phyloP scores from a whole-genome alignment of 371 early-diverging fungal species.

The Cokeromyces recurvatus region DNA sequence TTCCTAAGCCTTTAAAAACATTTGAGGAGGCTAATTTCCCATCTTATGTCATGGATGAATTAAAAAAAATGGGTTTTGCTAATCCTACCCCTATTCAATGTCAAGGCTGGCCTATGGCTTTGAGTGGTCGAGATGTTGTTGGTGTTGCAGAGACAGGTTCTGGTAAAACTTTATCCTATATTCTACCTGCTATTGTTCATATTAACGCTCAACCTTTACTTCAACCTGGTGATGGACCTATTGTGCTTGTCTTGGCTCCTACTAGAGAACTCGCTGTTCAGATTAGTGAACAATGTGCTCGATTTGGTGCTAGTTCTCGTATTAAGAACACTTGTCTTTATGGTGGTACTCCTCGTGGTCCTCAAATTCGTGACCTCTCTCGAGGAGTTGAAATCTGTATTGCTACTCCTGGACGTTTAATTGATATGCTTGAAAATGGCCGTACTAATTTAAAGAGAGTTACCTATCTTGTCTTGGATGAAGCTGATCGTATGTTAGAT shows the following conservation, averaged over 20 bases:
- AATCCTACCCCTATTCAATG: constrained; percentile 98
- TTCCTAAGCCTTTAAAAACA: constrained; percentile 77
- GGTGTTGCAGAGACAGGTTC: constrained; percentile 98
- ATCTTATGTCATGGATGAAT: constrained; percentile 79
- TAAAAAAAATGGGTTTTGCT: constrained; percentile 80
- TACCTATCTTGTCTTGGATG: constrained; percentile 98
- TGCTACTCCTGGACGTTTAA: constrained; percentile 99
- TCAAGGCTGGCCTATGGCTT: constrained; percentile 99
- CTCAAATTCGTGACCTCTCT: constrained; percentile 89
- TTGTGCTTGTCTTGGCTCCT: constrained; percentile 91
- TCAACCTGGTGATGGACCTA: constrained; percentile 96
- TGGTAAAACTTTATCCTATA: constrained; percentile 98
- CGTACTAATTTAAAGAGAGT: constrained; percentile 92
- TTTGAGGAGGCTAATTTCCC: constrained; percentile 88
- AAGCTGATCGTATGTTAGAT: constrained; percentile 99
- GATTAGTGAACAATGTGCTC: constrained; percentile 90
- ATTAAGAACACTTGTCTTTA: constrained; percentile 95
- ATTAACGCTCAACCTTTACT: constrained; percentile 97
- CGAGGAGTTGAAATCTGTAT: constrained; percentile 97
- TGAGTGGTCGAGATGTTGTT: constrained; percentile 97
- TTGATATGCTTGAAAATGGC: constrained; percentile 93
- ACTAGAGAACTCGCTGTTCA: constrained; percentile 94
- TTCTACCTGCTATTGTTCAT: constrained; percentile 97
- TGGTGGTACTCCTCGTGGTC: constrained; percentile 95
- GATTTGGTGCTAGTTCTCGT: constrained; percentile 83